A percentile compares a stretch with the other conserved stretches of the same genome.
phyloP scores from a whole-genome alignment of 1,139 yeast genomes.

The Eremothecium sinecaudum region DNA sequence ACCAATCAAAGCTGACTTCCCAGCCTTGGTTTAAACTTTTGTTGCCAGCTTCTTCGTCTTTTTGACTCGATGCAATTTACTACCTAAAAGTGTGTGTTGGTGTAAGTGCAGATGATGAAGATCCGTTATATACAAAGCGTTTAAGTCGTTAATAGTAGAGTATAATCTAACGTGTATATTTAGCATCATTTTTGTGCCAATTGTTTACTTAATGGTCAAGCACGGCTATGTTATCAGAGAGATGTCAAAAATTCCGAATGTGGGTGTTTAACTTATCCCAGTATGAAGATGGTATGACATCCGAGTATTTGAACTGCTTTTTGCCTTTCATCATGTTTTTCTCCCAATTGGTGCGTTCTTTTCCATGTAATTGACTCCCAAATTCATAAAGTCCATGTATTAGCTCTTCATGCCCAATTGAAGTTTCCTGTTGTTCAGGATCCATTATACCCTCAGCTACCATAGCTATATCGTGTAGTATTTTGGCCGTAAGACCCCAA shows the following conservation, averaged over 20 bases:
- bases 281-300: conserved; percentile 33
- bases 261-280: conserved; percentile 12
- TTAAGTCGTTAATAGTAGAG: conserved; percentile 1
- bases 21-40: conserved; percentile 36
- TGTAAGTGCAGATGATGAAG: conserved; percentile 4
- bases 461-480: conserved; percentile 66
- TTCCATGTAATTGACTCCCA: conserved; percentile 39
- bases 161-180: conserved; percentile 6
- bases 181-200: conserved; percentile 4
- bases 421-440: conserved; percentile 8
- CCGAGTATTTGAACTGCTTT: conserved; percentile 40
- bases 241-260: not conserved
- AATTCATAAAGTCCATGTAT: conserved; percentile 46
- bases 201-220: no score
- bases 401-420: conserved; percentile 57
- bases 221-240: no score
- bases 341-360: conserved; percentile 36
- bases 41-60: not conserved
- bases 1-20: conserved; percentile 45
- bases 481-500: conserved; percentile 90
- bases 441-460: conserved; percentile 36
- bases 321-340: conserved; percentile 33
- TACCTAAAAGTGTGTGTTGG: no score
- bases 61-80: not conserved
- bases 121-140: conserved; percentile 5